phyloP scores from a whole-genome alignment of 257 asterid genomes.

The Capsicum pubescens region DNA sequence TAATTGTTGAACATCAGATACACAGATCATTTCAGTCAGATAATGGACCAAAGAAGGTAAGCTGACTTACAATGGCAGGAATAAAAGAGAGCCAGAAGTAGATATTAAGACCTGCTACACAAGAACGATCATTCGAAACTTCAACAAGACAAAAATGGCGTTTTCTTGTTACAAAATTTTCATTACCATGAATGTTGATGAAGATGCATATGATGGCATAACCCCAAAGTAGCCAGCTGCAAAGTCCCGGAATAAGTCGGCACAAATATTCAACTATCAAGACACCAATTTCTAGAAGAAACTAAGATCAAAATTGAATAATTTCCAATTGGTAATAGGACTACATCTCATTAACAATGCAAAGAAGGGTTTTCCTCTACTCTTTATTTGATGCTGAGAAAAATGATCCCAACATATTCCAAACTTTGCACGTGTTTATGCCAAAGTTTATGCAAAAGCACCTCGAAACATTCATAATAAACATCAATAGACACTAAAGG shows the following conservation, averaged over 20 bases:
- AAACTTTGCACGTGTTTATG: not conserved
- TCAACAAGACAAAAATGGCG: not conserved
- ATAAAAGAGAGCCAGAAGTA: constrained; percentile 91
- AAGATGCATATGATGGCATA: constrained; percentile 90
- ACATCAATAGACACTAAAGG: not conserved
- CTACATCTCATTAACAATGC: not conserved
- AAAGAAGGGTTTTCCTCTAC: not conserved
- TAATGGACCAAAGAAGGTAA: not conserved
- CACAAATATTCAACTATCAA: constrained; percentile 18
- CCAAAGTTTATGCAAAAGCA: not conserved
- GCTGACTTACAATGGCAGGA: constrained; percentile 75
- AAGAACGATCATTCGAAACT: constrained; percentile 14
- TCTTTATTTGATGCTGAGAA: not conserved
- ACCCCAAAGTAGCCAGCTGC: constrained; percentile 96
- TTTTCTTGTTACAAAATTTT: constrained; percentile 5
- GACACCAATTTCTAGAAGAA: constrained; percentile 2
- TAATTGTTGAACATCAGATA: constrained; percentile 35
- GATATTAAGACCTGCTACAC: constrained; percentile 76
- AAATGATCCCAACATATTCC: not conserved
- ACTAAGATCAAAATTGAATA: not conserved
- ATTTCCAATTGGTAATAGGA: not conserved
- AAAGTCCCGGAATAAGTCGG: constrained; percentile 24
- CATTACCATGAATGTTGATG: constrained; percentile 81
- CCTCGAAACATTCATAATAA: constrained; percentile 3
- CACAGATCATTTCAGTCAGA: not conserved